Evolutionary conservation across 2,329 filamentous ascomycete species (phyloP).

Genomic region (Microdochium nivale): DNA sequence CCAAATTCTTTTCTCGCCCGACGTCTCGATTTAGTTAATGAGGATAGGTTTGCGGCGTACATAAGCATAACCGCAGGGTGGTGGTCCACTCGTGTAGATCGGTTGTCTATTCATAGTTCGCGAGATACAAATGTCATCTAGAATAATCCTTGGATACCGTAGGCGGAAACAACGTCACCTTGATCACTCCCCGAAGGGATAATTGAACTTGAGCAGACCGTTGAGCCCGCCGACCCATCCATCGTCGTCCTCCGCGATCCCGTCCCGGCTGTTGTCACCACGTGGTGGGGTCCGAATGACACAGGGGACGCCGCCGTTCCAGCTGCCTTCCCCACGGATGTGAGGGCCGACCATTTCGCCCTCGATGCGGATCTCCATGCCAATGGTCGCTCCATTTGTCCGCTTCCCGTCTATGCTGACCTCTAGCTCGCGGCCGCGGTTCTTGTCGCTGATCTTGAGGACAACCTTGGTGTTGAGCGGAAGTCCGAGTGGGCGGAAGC

Average conservation of each 20-base stretch:
- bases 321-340: slow-evolving; percentile 26
- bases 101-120: too few relatives aligned
- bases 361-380: slow-evolving; percentile 80
- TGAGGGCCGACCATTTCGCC: slow-evolving; percentile 65
- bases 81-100: too few relatives aligned
- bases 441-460: slow-evolving; percentile 72
- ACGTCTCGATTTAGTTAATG: too few relatives aligned
- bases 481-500: slow-evolving; percentile 83
- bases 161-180: too few relatives aligned
- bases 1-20: too few relatives aligned
- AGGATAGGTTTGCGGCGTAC: too few relatives aligned
- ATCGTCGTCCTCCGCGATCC: slow-evolving; percentile 60
- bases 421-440: slow-evolving; percentile 66
- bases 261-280: slow-evolving; percentile 27
- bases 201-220: slow-evolving; percentile 91
- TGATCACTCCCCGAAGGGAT: slow-evolving; percentile 69
- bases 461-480: slow-evolving; percentile 80
- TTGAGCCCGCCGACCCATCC: slow-evolving; percentile 96
- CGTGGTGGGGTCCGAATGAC: slow-evolving; percentile 59
- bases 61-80: too few relatives aligned
- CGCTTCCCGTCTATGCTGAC: slow-evolving; percentile 72
- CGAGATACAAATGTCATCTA: too few relatives aligned
- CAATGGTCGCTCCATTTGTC: slow-evolving; percentile 58
- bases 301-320: slow-evolving; percentile 80
- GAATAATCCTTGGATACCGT: too few relatives aligned